These are phyloP conservation scores for Suhomyces tanzawaensis DNA, from an alignment of 805 yeast genomes.

Conservation along the genomic window DNA sequence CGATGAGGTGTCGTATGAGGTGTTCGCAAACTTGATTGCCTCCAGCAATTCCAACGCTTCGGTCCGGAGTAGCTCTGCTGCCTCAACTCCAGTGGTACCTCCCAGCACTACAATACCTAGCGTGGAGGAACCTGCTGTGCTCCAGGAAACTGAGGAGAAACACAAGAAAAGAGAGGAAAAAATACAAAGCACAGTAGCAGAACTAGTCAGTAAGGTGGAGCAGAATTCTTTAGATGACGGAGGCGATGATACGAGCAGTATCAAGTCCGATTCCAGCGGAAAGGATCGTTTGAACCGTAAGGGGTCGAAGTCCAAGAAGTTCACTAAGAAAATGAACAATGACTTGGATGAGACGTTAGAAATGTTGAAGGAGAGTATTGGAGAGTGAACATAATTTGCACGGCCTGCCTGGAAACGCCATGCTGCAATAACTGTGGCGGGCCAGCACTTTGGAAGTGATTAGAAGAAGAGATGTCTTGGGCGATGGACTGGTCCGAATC, in stretches of 20 bases:
- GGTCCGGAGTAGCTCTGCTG: constrained; percentile 1
- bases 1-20: constrained; percentile 13
- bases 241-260: constrained; percentile 13
- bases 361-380: constrained; percentile 39
- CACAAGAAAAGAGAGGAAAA: not conserved
- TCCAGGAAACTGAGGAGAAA: not conserved
- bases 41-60: not conserved
- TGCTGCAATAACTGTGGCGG: too few species aligned
- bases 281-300: constrained; percentile 18
- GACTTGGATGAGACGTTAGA: constrained; percentile 37
- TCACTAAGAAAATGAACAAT: constrained; percentile 30
- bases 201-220: constrained; percentile 1
- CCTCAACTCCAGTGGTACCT: constrained; percentile 2
- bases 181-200: not conserved
- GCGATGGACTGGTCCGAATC: too few species aligned
- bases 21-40: constrained; percentile 9
- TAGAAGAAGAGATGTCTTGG: too few species aligned
- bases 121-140: not conserved
- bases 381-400: constrained; percentile 12
- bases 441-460: too few species aligned
- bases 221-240: not conserved
- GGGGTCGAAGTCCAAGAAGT: constrained; percentile 34
- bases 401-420: too few species aligned
- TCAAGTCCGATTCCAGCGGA: constrained; percentile 6
- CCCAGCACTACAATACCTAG: not conserved